Evolutionary conservation across 306 rosid genomes (phyloP).

Genomic region (Rosa multiflora): DNA sequence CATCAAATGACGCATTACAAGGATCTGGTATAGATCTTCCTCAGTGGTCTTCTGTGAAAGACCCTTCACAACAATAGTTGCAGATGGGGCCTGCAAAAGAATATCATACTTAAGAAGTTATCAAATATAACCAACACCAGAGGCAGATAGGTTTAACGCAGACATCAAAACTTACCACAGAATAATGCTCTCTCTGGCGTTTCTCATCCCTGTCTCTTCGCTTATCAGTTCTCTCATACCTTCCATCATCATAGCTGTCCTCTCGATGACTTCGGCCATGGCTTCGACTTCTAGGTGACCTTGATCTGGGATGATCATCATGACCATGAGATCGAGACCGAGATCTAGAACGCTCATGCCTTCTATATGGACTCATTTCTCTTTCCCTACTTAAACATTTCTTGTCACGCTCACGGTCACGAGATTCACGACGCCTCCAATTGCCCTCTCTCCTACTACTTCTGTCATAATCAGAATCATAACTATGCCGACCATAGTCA

Average conservation of each 20-base stretch:
- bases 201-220: constrained; percentile 85
- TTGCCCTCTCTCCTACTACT: constrained; percentile 69
- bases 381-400: constrained; percentile 65
- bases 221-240: constrained; percentile 72
- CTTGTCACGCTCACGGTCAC: constrained; percentile 70
- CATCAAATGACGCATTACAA: constrained; percentile 53
- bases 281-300: constrained; percentile 89
- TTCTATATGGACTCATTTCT: constrained; percentile 72
- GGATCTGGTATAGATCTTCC: constrained; percentile 95
- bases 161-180: constrained; percentile 61
- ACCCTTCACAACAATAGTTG: constrained; percentile 96
- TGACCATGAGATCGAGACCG: constrained; percentile 76
- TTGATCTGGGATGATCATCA: constrained; percentile 75
- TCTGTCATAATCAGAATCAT: constrained; percentile 94
- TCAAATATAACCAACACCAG: constrained; percentile 1
- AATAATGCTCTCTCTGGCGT: constrained; percentile 62
- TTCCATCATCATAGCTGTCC: constrained; percentile 68
- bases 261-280: constrained; percentile 79
- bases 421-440: constrained; percentile 78
- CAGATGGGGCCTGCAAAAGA: constrained; percentile 83
- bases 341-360: constrained; percentile 64
- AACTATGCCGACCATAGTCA: constrained; percentile 67
- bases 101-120: constrained; percentile 26
- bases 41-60: constrained; percentile 92
- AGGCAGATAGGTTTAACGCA: constrained; percentile 15